Conservation (phyloP, 2,329 filamentous ascomycete genomes). For the Lecanosticta acicola region DNA sequence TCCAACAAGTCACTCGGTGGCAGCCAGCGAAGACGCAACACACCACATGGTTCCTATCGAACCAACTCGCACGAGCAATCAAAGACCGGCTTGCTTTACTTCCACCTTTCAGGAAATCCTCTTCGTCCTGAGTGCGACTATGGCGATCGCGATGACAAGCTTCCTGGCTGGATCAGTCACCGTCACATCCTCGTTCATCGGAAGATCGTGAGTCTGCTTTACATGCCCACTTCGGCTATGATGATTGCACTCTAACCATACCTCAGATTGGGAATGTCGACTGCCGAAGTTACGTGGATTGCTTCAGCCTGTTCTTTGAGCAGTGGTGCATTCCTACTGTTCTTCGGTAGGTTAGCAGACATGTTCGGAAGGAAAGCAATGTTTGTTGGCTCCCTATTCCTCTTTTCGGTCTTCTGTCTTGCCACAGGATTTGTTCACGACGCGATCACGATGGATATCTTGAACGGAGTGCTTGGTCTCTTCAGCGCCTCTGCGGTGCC, state of each 20-base stretch:
- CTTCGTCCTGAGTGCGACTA: conserved; percentile 61
- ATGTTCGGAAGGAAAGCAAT: conserved; percentile 59
- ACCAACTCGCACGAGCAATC: conserved; percentile 19
- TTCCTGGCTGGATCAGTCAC: conserved; percentile 56
- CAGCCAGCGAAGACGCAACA: neutral
- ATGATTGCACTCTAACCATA: conserved; percentile 40
- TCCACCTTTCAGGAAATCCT: conserved; percentile 58
- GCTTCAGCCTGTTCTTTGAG: conserved; percentile 57
- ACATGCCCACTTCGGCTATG: neutral
- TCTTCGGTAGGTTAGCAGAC: conserved; percentile 61
- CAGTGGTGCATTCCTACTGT: conserved; percentile 59
- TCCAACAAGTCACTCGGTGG: conserved; percentile 1
- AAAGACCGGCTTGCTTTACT: conserved; percentile 55
- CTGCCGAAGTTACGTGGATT: conserved; percentile 63
- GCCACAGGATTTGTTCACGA: conserved; percentile 56
- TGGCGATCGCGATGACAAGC: conserved; percentile 59
- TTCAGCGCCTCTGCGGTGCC: conserved; percentile 59
- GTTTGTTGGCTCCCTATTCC: conserved; percentile 55
- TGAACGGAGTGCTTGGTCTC: conserved; percentile 61
- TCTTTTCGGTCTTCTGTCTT: conserved; percentile 54
- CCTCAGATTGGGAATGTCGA: conserved; percentile 48
- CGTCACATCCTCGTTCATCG: conserved; percentile 59
- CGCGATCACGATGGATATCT: conserved; percentile 55
- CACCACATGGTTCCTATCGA: conserved; percentile 10
- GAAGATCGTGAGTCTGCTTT: conserved; percentile 21